These are phyloP conservation scores for Fusarium equiseti DNA, from an alignment of 2,329 filamentous ascomycete genomes.

Conservation along the genomic window DNA sequence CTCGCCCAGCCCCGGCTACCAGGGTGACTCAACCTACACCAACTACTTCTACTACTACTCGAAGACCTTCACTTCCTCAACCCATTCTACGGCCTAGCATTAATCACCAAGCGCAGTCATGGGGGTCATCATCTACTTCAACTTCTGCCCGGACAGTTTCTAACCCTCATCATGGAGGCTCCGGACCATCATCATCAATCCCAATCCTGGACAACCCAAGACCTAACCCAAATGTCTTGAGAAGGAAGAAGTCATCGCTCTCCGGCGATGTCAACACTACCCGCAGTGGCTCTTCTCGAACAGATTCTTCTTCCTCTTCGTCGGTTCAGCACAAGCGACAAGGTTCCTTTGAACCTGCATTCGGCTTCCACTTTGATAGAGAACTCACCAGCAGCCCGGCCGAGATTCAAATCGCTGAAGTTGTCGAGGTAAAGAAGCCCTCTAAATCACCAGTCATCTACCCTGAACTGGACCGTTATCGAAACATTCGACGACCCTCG, in stretches of 20 bases:
- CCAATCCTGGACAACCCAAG: slow-evolving; percentile 52
- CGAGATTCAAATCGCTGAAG: slow-evolving; percentile 58
- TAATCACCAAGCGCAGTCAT: slow-evolving; percentile 59
- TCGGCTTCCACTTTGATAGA: slow-evolving; percentile 56
- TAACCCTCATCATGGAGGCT: slow-evolving; percentile 49
- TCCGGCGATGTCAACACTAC: slow-evolving; percentile 53
- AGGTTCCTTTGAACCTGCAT: slow-evolving; percentile 52
- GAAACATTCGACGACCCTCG: slow-evolving; percentile 58
- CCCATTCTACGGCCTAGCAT: slow-evolving; percentile 43
- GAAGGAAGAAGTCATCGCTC: slow-evolving; percentile 63
- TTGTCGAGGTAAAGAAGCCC: slow-evolving; percentile 56
- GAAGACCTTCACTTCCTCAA: slow-evolving; percentile 46
- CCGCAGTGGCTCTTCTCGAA: slow-evolving; percentile 54
- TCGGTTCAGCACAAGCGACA: slow-evolving; percentile 58
- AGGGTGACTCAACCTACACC: slow-evolving; percentile 40
- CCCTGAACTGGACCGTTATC: slow-evolving; percentile 73
- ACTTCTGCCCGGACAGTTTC: slow-evolving; percentile 50
- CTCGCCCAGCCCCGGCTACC: slow-evolving; percentile 34
- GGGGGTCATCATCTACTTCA: slow-evolving; percentile 54
- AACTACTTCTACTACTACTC: slow-evolving; percentile 30
- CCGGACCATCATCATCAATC: slow-evolving; percentile 52
- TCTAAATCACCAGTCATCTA: slow-evolving; percentile 63
- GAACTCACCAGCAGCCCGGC: slow-evolving; percentile 59
- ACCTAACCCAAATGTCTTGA: slow-evolving; percentile 58
- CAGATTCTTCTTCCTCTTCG: slow-evolving; percentile 59